Base-by-base conservation (phyloP, 176 grass and related monocot species). In the Carex cristatella region DNA sequence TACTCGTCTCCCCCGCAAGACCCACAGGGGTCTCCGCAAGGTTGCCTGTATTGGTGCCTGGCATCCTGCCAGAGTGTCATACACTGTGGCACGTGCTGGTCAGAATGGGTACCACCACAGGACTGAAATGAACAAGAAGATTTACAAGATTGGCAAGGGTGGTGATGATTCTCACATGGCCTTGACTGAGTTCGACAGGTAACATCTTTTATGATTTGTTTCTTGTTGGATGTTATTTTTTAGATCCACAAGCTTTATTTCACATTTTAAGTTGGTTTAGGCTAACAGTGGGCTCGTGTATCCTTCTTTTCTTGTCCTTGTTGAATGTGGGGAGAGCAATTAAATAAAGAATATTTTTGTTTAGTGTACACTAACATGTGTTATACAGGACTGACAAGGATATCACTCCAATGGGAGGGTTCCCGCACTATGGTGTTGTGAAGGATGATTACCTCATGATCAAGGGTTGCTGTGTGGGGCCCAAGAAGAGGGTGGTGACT, bases 1-100 rank as follows among this genome's bases (percentile, higher is more conserved):
- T 66, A 97, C 94, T n/a, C 94, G 94, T 40, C 94, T 97, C 88
- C 94, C 94, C n/a, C 94, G 94, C 32, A 97, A 97, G 85, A 97
- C 94, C 35, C 94, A 97, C 94, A 94, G 94, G 67, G 94, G 94
- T 86, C 89, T 97, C 16, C 90, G 94, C 55, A 97, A 97, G 90
- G 92, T 97, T 83, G 94, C 94, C 30, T 97, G 94, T 92, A 97
- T 97, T 3, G 94, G 94, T 61, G 94, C 94, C 0, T 97, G 94
- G 94, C 94, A 97, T 86, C 94, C 94, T 28, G 94, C 94, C 65
- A 92, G 94, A 81, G 94, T 97, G 8, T 97, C 94, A 55, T 97
- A 89, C 69, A 97, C 94, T 53, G 94, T 97, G 86, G 94, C 94
- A 11, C 92, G 94, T 38, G 94, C 94, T 67, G 92, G 94, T 79